Evolutionary conservation across 768 basidiomycete species (phyloP), one percentile per base, ranked within the genome.

Genomic region (Dacryopinax spathularia): DNA sequence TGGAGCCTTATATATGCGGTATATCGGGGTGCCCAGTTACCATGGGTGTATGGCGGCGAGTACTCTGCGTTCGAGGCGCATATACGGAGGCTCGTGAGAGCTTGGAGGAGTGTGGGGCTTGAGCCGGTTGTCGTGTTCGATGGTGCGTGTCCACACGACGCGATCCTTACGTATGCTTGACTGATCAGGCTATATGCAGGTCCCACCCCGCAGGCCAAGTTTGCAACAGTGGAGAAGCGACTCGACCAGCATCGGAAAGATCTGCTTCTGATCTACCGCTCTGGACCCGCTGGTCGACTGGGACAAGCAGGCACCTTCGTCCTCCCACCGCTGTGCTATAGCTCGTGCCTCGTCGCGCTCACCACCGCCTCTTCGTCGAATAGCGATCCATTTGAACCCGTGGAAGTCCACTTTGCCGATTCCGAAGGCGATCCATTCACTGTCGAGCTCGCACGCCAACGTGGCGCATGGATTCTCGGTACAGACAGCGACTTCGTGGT

Each of bases 31-130:
- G 84, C 84, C 1, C 77, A 75, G 63, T 75, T 89, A 56, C 84
- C 88, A 5, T 91, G 89, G 90, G 87, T 88, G 0, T 92, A 89
- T 69, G 90, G 90, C 5, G 90, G 90, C 13, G 89, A 92, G 73
- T 89, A 89, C 67, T 69, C 72, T 1, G 78, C 78, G 62, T 86
- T 89, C 65, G 72, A 73, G 7, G 68, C 71, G n/a, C 72, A 81
- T 18, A 77, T 87, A 2, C 72, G 70, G 43, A 72, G 67, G 56
- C 79, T 85, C 16, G 82, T 87, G 13, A 71, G 78, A 64, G 83
- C 85, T 13, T 91, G 88, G 90, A 77, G 86, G 44, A 74, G 76
- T 27, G 76, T 88, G 10, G 86, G 88, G 22, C 71, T 90, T 36
- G 75, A 76, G 61, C 74, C 89, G 5, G 78, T 82, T 69, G 87